Conservation (phyloP, 345 rosid species). For the Eucalyptus tenuipes region DNA sequence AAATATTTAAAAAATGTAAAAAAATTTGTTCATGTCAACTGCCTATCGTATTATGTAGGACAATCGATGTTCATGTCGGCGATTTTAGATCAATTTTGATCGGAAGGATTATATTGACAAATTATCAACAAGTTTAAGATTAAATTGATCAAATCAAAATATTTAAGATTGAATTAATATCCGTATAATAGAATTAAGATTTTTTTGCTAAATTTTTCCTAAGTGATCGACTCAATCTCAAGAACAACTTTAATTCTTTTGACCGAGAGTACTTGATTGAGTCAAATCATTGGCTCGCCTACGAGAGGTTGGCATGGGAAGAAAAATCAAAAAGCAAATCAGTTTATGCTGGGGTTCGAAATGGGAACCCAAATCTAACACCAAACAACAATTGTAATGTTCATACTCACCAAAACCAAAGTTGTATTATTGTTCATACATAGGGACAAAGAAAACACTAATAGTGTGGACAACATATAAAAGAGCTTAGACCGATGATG, state of each 20-base stretch:
- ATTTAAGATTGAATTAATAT: too few species aligned
- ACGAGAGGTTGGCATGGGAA: neutral
- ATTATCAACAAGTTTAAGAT: accelerated
- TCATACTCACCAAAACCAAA: neutral
- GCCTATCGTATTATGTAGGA: accelerated
- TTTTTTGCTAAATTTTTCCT: too few species aligned
- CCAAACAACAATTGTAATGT: neutral
- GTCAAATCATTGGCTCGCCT: neutral
- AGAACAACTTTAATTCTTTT: neutral
- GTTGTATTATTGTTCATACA: neutral
- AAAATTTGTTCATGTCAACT: accelerated
- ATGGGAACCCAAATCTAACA: neutral
- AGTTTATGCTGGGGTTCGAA: neutral
- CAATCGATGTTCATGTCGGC: accelerated
- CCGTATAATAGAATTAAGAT: too few species aligned
- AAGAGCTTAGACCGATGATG: neutral
- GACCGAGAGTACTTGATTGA: neutral
- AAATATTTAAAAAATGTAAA: too few species aligned
- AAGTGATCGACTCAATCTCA: neutral
- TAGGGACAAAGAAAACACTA: neutral
- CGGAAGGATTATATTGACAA: accelerated
- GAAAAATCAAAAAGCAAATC: neutral
- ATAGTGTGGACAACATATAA: neutral
- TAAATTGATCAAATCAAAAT: too few species aligned
- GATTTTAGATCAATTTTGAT: accelerated